phyloP scores from a whole-genome alignment of 179 eudicot species.

The Dionaea muscipula region DNA sequence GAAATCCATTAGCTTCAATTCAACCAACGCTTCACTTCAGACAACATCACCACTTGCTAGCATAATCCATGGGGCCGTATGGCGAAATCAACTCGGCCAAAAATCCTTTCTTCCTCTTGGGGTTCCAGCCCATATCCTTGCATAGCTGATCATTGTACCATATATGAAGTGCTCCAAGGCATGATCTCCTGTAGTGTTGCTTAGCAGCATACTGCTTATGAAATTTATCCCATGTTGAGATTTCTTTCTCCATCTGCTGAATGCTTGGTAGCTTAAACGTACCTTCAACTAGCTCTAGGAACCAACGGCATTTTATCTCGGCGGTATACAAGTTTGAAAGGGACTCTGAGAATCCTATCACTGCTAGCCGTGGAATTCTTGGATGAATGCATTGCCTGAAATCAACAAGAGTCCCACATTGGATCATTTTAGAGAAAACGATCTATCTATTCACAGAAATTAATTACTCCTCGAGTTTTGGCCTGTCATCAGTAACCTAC shows the following conservation, averaged over 20 bases:
- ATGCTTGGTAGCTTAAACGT: slow-evolving; percentile 42
- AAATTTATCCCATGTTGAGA: slow-evolving; percentile 32
- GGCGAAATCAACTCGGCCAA: slow-evolving; percentile 11
- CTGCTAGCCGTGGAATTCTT: slow-evolving; percentile 46
- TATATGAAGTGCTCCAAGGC: slow-evolving; percentile 18
- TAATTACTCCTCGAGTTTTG: too few species aligned
- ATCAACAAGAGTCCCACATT: not conserved
- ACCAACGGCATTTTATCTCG: slow-evolving; percentile 42
- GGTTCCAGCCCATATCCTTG: slow-evolving; percentile 16
- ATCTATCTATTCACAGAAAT: too few species aligned
- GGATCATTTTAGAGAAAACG: too few species aligned
- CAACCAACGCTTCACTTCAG: too few species aligned
- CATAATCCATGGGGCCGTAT: slow-evolving; percentile 15
- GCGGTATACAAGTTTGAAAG: slow-evolving; percentile 36
- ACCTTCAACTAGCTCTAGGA: slow-evolving; percentile 38
- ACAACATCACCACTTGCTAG: not conserved
- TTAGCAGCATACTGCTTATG: slow-evolving; percentile 25
- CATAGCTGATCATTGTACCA: slow-evolving; percentile 35
- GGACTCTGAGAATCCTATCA: slow-evolving; percentile 47
- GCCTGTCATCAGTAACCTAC: too few species aligned
- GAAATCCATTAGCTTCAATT: too few species aligned
- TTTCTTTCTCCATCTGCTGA: slow-evolving; percentile 36
- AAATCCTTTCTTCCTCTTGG: slow-evolving; percentile 15
- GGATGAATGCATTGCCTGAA: slow-evolving; percentile 49
- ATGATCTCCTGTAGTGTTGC: slow-evolving; percentile 14